Evolutionary conservation across 148 eudicot species (phyloP).

Genomic region (Camellia sinensis): DNA sequence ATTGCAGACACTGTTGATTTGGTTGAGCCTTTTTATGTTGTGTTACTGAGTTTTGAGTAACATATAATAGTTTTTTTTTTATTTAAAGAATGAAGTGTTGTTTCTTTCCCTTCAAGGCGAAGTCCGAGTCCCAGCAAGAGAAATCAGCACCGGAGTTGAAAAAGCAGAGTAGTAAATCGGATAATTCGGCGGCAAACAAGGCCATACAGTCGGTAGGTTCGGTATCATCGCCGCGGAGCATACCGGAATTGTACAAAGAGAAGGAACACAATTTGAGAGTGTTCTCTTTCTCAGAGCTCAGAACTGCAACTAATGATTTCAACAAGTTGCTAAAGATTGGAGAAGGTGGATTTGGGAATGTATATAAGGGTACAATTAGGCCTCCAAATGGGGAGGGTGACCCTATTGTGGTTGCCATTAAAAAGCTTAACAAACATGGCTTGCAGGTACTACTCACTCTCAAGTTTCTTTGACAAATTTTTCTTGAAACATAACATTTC

Average conservation of each 20-base stretch:
- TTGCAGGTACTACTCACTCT: slow-evolving; percentile 53
- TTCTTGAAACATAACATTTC: neutral
- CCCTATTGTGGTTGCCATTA: slow-evolving; percentile 53
- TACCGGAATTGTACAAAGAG: slow-evolving; percentile 48
- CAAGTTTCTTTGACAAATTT: neutral
- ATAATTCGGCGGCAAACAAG: slow-evolving; percentile 17
- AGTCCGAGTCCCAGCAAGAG: slow-evolving; percentile 18
- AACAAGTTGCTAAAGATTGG: slow-evolving; percentile 59
- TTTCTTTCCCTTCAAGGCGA: slow-evolving; percentile 25
- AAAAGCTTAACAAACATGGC: slow-evolving; percentile 60
- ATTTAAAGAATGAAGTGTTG: slow-evolving; percentile 46
- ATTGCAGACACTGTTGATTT: neutral
- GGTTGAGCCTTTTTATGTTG: neutral
- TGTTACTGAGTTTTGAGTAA: too few relatives aligned
- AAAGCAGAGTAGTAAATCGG: slow-evolving; percentile 22
- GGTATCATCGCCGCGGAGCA: slow-evolving; percentile 40
- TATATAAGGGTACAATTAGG: slow-evolving; percentile 52
- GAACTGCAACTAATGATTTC: slow-evolving; percentile 52
- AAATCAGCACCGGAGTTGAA: slow-evolving; percentile 44
- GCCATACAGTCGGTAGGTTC: slow-evolving; percentile 42
- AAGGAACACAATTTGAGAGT: slow-evolving; percentile 50
- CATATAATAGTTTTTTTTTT: too few relatives aligned
- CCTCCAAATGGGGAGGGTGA: slow-evolving; percentile 29
- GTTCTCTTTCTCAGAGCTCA: slow-evolving; percentile 43
- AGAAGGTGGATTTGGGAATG: slow-evolving; percentile 72